Evolutionary conservation across 1,284 basidiomycete genomes (phyloP).

Genomic region (Boletus semigastroideus): DNA sequence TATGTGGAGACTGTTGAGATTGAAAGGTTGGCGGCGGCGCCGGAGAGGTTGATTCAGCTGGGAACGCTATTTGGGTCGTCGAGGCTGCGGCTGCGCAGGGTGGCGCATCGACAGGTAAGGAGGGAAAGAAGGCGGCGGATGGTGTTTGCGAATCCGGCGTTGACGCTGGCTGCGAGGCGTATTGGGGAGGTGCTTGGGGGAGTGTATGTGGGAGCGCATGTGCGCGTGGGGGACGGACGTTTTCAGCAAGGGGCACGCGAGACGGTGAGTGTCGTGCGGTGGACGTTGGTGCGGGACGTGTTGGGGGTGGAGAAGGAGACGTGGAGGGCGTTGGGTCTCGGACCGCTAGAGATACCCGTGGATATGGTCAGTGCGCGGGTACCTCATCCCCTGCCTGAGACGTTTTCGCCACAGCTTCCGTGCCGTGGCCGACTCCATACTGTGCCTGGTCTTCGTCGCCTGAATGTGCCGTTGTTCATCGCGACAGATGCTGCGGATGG

Average conservation of each 20-base stretch:
- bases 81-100: conserved; percentile 51
- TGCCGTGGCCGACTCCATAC: conserved; percentile 41
- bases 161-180: conserved; percentile 40
- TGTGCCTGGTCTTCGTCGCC: conserved; percentile 32
- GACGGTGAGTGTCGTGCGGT: conserved; percentile 54
- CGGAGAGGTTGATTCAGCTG: conserved; percentile 54
- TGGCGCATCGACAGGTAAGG: conserved; percentile 41
- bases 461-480: conserved; percentile 68
- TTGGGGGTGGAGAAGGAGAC: conserved; percentile 40
- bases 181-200: conserved; percentile 50
- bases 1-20: conserved; percentile 39
- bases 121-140: conserved; percentile 49
- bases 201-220: conserved; percentile 59
- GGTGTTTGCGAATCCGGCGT: conserved; percentile 49
- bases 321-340: conserved; percentile 40
- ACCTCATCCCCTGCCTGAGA: conserved; percentile 17
- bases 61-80: conserved; percentile 72
- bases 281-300: conserved; percentile 49
- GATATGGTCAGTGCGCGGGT: conserved; percentile 26
- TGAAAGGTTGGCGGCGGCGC: conserved; percentile 10
- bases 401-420: conserved; percentile 19
- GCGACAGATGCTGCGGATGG: conserved; percentile 64
- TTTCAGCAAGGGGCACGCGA: conserved; percentile 46
- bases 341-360: conserved; percentile 14
- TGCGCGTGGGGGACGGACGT: conserved; percentile 64